A percentile compares a stretch with the other conserved stretches of the same genome.
Evolutionary conservation across 768 basidiomycete species (phyloP).

Genomic region (Suillus fuscotomentosus): DNA sequence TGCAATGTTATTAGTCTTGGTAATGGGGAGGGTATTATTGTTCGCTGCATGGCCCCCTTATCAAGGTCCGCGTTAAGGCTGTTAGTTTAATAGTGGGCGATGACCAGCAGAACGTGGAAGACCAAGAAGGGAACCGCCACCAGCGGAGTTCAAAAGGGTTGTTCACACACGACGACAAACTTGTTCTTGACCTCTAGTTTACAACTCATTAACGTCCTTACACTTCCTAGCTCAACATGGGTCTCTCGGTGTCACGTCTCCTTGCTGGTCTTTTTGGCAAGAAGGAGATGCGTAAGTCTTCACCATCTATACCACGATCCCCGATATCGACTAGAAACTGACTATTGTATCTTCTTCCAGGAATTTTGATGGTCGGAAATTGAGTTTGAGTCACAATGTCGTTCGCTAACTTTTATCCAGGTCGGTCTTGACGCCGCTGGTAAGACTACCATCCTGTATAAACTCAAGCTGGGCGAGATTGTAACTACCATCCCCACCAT

Average conservation of each 20-base stretch:
- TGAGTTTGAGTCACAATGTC: conserved; percentile 18
- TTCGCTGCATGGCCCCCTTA: neutral
- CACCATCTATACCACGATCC: conserved; percentile 8
- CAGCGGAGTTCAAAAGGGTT: conserved; percentile 33
- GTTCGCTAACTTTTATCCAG: conserved; percentile 36
- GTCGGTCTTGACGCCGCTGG: conserved; percentile 99
- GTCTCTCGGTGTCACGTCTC: conserved; percentile 72
- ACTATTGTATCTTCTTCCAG: conserved; percentile 44
- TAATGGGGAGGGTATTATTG: neutral
- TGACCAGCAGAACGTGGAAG: neutral
- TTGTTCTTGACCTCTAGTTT: conserved; percentile 30
- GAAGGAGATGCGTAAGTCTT: conserved; percentile 96
- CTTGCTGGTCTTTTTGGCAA: conserved; percentile 91
- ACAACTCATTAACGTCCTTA: conserved; percentile 31
- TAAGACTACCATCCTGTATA: conserved; percentile 98
- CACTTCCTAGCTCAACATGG: conserved; percentile 54
- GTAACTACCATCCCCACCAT: conserved; percentile 99
- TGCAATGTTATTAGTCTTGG: neutral
- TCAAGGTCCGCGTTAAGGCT: neutral
- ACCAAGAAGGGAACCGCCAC: conserved; percentile 16
- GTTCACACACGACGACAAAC: conserved; percentile 34
- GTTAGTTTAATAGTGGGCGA: neutral
- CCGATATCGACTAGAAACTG: conserved; percentile 26
- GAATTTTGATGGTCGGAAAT: conserved; percentile 86
- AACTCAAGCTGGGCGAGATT: conserved; percentile 99